Base-by-base conservation (phyloP, 176 grass and related monocot genomes). In the bread wheat (Triticum aestivum) region DNA sequence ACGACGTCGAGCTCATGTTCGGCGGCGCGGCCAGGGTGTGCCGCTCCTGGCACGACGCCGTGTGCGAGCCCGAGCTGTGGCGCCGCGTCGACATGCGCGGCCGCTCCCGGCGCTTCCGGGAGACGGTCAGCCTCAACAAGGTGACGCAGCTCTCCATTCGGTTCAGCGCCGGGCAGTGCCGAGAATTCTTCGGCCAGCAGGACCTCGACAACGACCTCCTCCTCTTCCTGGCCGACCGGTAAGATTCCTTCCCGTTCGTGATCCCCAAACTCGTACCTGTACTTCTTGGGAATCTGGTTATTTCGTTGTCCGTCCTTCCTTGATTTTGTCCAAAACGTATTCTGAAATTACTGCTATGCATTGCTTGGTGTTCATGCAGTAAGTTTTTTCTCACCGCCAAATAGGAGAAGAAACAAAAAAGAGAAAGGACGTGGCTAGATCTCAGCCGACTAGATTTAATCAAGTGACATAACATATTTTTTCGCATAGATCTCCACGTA, bases 1-100 rank as follows among this genome's bases (percentile, higher is more conserved):
- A 47, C n/a, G 3, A 73, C 7, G 38, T 73, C 6, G 71, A 73
- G 11, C 71, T 73, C 71, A 73, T 73, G 71, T 73, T 73, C 39
- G 23, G 71, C 39, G 41, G 71, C 39, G 3, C 39, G 71, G 42
- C 71, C 39, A 26, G 21, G 71, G 71, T 24, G 6, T 73, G 71
- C 71, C 39, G 39, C n/a, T 73, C 71, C 39, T 73, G 39, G 71
- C n/a, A 24, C n/a, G 44, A 42, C 71, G 71, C 71, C 41, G 71
- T 42, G 39, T 42, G 39, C 21, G 38, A 44, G 38, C 69, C 69
- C 21, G 67, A 70, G 67, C 67, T 70, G 21, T 73, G 38, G 37
- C 69, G 69, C 69, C 69, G 69, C 69, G 37, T 71, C 69, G 69
- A 71, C 34, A n/a, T 71, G 69, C 2, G 69, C 20, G 68, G 20